Conservation (phyloP, 192 early-diverging fungal genomes). For the Backusella macrospora region DNA sequence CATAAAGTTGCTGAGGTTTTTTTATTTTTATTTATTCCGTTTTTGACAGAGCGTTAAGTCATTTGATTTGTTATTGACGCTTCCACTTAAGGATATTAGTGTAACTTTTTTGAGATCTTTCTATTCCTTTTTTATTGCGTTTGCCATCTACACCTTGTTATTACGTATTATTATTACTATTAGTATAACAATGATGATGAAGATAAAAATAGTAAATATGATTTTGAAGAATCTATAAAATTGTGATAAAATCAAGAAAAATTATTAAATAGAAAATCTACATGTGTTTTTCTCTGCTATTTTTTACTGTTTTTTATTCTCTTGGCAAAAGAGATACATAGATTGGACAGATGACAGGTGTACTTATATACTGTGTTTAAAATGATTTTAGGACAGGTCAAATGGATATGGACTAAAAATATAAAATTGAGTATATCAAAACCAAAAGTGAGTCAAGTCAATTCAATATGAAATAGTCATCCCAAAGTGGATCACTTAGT, state of each 20-base stretch:
- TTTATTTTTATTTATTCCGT: background rate
- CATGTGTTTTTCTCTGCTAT: background rate
- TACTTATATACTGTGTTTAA: too few species aligned
- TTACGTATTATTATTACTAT: background rate
- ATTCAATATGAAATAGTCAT: too few species aligned
- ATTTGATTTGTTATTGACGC: background rate
- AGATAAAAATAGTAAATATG: background rate
- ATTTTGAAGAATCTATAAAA: background rate
- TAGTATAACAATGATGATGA: background rate
- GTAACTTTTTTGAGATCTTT: background rate
- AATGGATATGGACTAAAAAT: too few species aligned
- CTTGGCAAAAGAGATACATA: background rate
- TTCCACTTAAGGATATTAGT: background rate
- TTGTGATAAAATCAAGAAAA: too few species aligned
- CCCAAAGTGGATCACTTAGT: too few species aligned
- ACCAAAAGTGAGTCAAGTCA: too few species aligned
- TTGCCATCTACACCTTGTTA: background rate
- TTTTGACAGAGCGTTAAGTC: background rate
- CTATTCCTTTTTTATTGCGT: background rate
- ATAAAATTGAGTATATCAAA: too few species aligned
- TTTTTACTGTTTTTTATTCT: background rate
- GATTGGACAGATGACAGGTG: background rate
- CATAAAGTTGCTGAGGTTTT: conserved; percentile 3
- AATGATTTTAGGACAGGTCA: too few species aligned
- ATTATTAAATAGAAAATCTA: too few species aligned